Conservation (phyloP, 495 filamentous ascomycete species). For the Sphaerosporella brunnea region DNA sequence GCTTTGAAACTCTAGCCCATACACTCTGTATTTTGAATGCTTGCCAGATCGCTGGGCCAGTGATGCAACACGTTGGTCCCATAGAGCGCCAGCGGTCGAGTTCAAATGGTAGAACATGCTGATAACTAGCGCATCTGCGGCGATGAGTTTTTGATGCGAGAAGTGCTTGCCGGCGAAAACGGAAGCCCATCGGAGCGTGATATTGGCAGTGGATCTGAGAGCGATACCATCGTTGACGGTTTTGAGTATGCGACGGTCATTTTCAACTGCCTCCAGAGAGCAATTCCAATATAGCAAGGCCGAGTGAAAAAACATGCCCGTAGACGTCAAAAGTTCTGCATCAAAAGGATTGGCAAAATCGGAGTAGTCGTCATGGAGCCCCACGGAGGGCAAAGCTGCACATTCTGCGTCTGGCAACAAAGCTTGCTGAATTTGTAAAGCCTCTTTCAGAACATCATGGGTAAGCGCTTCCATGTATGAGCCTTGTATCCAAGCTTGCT, state of each 20-base stretch:
- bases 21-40: slow-evolving; percentile 39
- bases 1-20: slow-evolving; percentile 34
- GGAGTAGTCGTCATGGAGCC: neutral
- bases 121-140: slow-evolving; percentile 56
- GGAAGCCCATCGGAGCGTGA: slow-evolving; percentile 51
- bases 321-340: slow-evolving; percentile 4
- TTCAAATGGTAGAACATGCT: slow-evolving; percentile 47
- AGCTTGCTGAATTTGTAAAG: slow-evolving; percentile 44
- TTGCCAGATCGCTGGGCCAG: slow-evolving; percentile 30
- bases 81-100: slow-evolving; percentile 38
- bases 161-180: slow-evolving; percentile 61
- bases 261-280: slow-evolving; percentile 35
- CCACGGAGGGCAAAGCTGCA: neutral
- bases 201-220: slow-evolving; percentile 41
- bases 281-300: slow-evolving; percentile 60
- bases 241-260: slow-evolving; percentile 39
- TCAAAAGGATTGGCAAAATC: neutral
- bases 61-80: slow-evolving; percentile 36
- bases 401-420: slow-evolving; percentile 29
- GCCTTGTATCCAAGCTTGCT: slow-evolving; percentile 36
- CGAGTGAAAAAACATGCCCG: slow-evolving; percentile 42
- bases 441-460: slow-evolving; percentile 39
- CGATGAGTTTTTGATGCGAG: slow-evolving; percentile 39
- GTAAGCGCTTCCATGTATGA: slow-evolving; percentile 52
- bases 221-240: slow-evolving; percentile 44